Evolutionary conservation across 2,329 filamentous ascomycete species (phyloP).

Genomic region (Teratosphaeriaceae sp.): DNA sequence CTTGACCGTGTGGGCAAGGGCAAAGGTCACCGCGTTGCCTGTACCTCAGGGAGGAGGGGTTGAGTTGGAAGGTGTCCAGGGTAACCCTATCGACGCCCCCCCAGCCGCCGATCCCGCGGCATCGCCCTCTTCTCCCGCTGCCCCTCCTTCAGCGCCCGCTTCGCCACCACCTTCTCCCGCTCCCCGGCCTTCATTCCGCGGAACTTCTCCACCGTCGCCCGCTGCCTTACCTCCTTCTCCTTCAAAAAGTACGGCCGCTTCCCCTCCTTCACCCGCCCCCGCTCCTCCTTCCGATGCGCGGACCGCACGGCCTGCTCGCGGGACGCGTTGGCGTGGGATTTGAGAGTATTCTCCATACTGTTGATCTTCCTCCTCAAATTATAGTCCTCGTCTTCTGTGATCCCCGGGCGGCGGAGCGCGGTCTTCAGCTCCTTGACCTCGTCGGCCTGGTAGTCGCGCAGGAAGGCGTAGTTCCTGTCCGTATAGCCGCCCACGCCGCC

Average conservation of each 20-base stretch:
- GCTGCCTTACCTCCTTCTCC: slow-evolving; percentile 81
- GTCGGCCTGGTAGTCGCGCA: slow-evolving; percentile 76
- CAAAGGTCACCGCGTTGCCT: too few relatives aligned
- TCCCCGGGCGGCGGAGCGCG: slow-evolving; percentile 61
- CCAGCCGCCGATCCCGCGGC: slow-evolving; percentile 35
- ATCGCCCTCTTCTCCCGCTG: slow-evolving; percentile 69
- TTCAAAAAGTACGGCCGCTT: slow-evolving; percentile 94
- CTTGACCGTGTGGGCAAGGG: too few relatives aligned
- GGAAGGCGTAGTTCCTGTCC: slow-evolving; percentile 74
- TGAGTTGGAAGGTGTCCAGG: too few relatives aligned
- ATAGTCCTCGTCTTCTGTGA: slow-evolving; percentile 58
- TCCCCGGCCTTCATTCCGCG: slow-evolving; percentile 78
- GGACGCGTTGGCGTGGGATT: slow-evolving; percentile 63
- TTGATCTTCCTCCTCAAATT: slow-evolving; percentile 65
- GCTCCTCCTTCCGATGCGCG: slow-evolving; percentile 75
- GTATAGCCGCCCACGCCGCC: slow-evolving; percentile 34
- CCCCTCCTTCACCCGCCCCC: slow-evolving; percentile 75
- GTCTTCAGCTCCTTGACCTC: slow-evolving; percentile 71
- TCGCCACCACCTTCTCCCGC: slow-evolving; percentile 76
- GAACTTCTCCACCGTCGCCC: slow-evolving; percentile 71
- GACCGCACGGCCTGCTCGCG: slow-evolving; percentile 62
- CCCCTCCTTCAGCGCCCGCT: slow-evolving; percentile 82
- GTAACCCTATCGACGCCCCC: too few relatives aligned
- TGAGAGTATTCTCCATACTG: slow-evolving; percentile 71
- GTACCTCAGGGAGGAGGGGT: too few relatives aligned